Base-by-base conservation (phyloP, 305 asterid species). In the Andrographis paniculata region DNA sequence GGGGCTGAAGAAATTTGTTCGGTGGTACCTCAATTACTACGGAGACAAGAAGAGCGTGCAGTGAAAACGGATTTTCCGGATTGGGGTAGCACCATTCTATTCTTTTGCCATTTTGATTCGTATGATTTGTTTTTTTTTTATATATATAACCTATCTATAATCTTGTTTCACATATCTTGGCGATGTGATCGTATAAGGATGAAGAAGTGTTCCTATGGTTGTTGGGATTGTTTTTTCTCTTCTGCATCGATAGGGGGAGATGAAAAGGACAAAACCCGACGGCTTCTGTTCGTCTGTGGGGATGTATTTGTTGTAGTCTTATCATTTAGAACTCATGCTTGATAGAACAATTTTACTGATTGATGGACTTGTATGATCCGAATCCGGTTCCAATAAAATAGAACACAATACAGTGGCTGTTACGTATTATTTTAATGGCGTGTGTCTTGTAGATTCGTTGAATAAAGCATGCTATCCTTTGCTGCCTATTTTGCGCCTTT, bases 1-100 rank as follows among this genome's bases (percentile, higher is more conserved):
- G 2, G 96, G 96, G 36, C 60, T 87, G 83, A 87, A 87, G 87
- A 87, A 83, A 75, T 87, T 87, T 42, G 95, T 79, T 17, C 73
- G 84, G 22, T 87, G 95, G 96, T 87, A 87, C 58, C 82, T 87
- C 65, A 69, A 70, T 68, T 87, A 78, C 75, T 78, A 80, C 50
- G 84, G 67, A 15, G 66, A 74, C 48, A 80, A 87, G 76, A 87
- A 82, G 80, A 78, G 81, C 63, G 47, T 63, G 42, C 93, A 76
- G 65, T 87, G 79, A 75, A n/a, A 68, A 53, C 69, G 48, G 43
- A 52, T 56, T 75, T 67, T 77, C 65, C 63, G 56, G 39, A 9
- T 70, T 61, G 68, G 48, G 78, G 70, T 80, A 69, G 85, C 67
- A 71, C 60, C 75, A 72, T 64, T 69, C 69, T 55, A 75, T 82